Base-by-base conservation (phyloP, 176 grass and related monocot species). In the Canna indica region DNA sequence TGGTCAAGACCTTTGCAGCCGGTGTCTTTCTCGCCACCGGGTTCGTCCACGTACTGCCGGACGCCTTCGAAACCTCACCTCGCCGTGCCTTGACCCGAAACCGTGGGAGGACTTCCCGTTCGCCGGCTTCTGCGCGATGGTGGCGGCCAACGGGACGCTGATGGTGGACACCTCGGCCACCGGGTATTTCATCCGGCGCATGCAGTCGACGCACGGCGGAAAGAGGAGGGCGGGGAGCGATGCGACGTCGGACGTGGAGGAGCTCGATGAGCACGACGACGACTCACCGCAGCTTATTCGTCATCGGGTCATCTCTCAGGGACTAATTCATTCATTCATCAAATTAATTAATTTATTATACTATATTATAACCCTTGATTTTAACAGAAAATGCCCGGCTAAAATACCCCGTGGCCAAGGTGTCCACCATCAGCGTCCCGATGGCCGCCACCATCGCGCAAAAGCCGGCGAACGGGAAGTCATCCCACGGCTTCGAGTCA, bases 1-100 rank as follows among this genome's bases (percentile, higher is more conserved):
- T 76, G 8, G 29, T 95, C 42, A 95, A 95, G 86, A 78, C 83
- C 26, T 95, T 95, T 59, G 86, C 90, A 41, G 81, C 81, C 2
- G 86, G 90, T 10, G 86, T 95, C 81, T 87, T 95, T 53, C 83
- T 95, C 12, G 90, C 86, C 83, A 95, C 86, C 4, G 84, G 65
- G 0, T 82, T 95, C 69, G 80, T 95, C 64, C 90, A 95, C 64
- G 84, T 95, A 61, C 79, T 95, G 24, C 90, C 90, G 24, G 86
- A 80, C 1, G 81, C 81, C 25, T 79, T 90, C 62, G 64, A 83
- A 74, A 68, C 67, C 82, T 96, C 10, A 80, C 75, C 14, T 70
- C 68, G 0, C 12, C 39, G 1, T 70, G 39, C 44, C 39, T 70
- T 12, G 6, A 3, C 5, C 0, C 24, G 1, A 29, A 20, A 0